Conservation (phyloP, 495 filamentous ascomycete genomes). For the Neurospora sp. region DNA sequence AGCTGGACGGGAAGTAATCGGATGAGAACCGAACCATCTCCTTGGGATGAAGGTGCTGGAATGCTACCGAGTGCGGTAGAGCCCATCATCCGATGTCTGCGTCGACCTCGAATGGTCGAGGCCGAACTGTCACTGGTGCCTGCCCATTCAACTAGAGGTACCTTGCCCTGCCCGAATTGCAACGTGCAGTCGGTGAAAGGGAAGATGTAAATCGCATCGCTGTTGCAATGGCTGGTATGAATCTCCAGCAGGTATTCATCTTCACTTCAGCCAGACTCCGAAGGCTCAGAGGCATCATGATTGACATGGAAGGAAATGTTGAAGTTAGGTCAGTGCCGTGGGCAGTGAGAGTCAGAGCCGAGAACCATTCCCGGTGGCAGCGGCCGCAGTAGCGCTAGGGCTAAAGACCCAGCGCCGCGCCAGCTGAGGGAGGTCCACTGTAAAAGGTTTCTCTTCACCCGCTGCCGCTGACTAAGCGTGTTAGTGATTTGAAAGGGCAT, state of each 20-base stretch:
- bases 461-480: not conserved
- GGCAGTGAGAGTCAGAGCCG: not conserved
- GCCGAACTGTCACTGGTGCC: not conserved
- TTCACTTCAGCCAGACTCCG: not conserved
- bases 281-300: not conserved
- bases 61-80: not conserved
- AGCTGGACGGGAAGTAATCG: not conserved
- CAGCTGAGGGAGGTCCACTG: not conserved
- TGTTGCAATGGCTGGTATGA: too few relatives aligned
- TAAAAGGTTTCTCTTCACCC: not conserved
- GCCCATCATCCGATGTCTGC: not conserved
- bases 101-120: not conserved
- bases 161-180: not conserved
- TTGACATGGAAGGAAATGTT: not conserved
- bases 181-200: not conserved
- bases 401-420: not conserved
- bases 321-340: not conserved
- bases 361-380: not conserved
- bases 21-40: not conserved
- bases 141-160: not conserved
- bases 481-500: not conserved
- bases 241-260: too few relatives aligned
- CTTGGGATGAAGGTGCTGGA: not conserved
- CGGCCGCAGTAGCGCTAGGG: not conserved
- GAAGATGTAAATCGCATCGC: too few relatives aligned